Conservation (phyloP, 495 filamentous ascomycete genomes). For the Cladorrhinum samala region DNA sequence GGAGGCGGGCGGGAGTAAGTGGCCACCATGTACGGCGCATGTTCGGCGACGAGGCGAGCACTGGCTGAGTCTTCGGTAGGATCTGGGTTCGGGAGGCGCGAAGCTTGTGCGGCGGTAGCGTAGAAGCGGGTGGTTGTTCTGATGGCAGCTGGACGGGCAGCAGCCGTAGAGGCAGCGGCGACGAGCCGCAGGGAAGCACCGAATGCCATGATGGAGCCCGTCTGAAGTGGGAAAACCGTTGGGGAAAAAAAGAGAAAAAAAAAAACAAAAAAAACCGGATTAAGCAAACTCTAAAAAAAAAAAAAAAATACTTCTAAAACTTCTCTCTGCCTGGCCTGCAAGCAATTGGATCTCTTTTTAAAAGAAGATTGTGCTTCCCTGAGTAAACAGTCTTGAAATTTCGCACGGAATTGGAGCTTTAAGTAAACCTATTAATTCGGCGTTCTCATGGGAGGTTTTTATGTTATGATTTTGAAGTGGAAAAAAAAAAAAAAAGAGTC, state of each 20-base stretch:
- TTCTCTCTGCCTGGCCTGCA: not conserved
- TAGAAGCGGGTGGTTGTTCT: conserved; percentile 22
- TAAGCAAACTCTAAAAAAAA: no score
- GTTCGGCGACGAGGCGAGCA: conserved; percentile 62
- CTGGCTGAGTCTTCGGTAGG: conserved; percentile 71
- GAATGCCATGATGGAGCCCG: conserved; percentile 29
- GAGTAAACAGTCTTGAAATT: no score
- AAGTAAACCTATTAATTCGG: no score
- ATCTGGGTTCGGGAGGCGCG: conserved; percentile 66
- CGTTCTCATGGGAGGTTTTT: no score
- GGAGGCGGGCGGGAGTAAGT: conserved; percentile 90
- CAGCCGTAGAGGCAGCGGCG: conserved; percentile 24
- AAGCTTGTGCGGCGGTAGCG: conserved; percentile 21
- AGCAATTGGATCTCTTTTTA: not conserved
- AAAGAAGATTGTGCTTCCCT: not conserved
- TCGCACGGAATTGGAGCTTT: no score
- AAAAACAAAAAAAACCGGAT: not conserved
- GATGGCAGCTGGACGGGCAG: conserved; percentile 5
- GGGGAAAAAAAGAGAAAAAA: not conserved
- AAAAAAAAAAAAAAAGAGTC: not conserved
- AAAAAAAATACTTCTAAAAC: no score
- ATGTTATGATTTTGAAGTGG: no score
- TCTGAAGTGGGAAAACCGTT: not conserved
- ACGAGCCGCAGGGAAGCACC: conserved; percentile 25
- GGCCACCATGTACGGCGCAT: conserved; percentile 82